These are phyloP conservation scores for Leishmania guyanensis DNA, from an alignment of 208 protist genomes.

Conservation along the genomic window DNA sequence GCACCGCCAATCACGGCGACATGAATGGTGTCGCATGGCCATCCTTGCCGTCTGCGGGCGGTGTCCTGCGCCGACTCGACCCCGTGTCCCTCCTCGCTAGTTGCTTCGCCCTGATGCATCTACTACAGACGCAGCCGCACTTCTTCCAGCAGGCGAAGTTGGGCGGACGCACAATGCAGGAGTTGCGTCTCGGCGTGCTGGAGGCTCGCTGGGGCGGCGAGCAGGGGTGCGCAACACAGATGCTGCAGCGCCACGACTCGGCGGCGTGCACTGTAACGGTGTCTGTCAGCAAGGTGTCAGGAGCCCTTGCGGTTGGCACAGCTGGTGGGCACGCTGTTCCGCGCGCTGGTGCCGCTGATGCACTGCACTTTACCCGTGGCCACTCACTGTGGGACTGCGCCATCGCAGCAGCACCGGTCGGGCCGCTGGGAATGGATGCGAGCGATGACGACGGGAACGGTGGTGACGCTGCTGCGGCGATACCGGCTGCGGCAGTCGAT, in stretches of 20 bases:
- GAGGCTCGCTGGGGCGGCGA: constrained; percentile 4
- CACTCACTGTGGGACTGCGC: constrained; percentile 20
- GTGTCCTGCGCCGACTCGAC: constrained; percentile 8
- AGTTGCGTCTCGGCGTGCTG: constrained; percentile 17
- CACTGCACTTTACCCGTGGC: not conserved
- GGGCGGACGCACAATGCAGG: constrained; percentile 16
- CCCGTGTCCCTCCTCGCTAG: constrained; percentile 20
- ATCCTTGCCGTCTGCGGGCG: not conserved
- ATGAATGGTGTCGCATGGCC: not conserved
- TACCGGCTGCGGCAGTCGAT: not conserved
- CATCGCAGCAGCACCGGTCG: not conserved
- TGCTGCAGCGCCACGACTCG: constrained; percentile 15
- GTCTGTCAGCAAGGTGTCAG: not conserved
- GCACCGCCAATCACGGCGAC: not conserved
- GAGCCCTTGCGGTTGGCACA: not conserved
- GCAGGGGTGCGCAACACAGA: constrained; percentile 9
- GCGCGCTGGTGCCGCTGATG: not conserved
- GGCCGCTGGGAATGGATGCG: not conserved
- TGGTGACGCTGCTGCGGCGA: not conserved
- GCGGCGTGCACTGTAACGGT: not conserved
- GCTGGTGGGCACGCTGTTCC: not conserved
- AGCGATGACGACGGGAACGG: not conserved
- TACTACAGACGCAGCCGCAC: constrained; percentile 18
- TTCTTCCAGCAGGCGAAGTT: constrained; percentile 22
- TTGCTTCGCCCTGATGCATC: constrained; percentile 24